phyloP scores from a whole-genome alignment of 345 rosid genomes.

The Lenwebbia sp. region DNA sequence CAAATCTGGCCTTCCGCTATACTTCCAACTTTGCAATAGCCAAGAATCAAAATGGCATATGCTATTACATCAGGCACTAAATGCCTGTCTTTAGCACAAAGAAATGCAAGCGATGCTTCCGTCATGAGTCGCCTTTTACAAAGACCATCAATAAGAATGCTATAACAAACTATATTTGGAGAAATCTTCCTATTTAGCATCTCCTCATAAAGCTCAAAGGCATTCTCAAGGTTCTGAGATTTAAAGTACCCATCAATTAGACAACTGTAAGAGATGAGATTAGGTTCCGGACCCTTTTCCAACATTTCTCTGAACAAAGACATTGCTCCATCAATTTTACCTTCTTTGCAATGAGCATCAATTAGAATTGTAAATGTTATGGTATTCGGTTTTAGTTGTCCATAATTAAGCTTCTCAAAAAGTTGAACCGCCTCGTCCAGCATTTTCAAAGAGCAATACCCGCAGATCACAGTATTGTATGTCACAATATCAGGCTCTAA shows the following conservation, averaged over 20 bases:
- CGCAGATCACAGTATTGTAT: conserved; percentile 40
- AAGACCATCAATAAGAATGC: conserved; percentile 37
- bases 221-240: conserved; percentile 19
- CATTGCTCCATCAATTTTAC: conserved; percentile 29
- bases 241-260: conserved; percentile 35
- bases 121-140: conserved; percentile 32
- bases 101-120: conserved; percentile 27
- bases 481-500: conserved; percentile 36
- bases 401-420: conserved; percentile 18
- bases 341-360: conserved; percentile 33
- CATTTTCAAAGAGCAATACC: conserved; percentile 25
- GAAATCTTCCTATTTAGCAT: conserved; percentile 32
- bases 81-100: conserved; percentile 15
- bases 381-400: conserved; percentile 18
- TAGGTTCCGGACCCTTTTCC: conserved; percentile 26
- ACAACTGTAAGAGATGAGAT: conserved; percentile 36
- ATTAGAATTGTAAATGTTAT: conserved; percentile 38
- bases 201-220: conserved; percentile 30
- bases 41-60: conserved; percentile 32
- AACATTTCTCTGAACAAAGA: conserved; percentile 25
- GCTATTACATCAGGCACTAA: conserved; percentile 42
- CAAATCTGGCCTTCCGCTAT: conserved; percentile 27
- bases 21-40: conserved; percentile 37
- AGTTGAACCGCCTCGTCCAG: conserved; percentile 27
- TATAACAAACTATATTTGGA: conserved; percentile 38